Percentiles rank a stretch among this genome's conserved stretches.
These are phyloP conservation scores for Crucihimalaya himalaica DNA, from an alignment of 345 rosid species.

Conservation along the genomic window DNA sequence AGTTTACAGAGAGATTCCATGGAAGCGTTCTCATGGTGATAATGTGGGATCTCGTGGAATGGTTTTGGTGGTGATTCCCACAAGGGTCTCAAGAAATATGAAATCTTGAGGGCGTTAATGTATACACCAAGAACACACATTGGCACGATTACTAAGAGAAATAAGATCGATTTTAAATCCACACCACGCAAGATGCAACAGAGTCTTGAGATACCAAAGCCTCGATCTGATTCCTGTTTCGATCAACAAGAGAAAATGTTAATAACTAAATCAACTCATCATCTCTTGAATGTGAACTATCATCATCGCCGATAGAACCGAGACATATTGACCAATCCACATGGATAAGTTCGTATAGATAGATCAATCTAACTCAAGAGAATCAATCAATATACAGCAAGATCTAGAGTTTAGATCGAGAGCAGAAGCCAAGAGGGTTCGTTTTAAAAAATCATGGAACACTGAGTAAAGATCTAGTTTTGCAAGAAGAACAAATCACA, in stretches of 20 bases:
- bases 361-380: constrained; percentile 6
- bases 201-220: constrained; percentile 77
- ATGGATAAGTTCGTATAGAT: background rate
- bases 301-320: background rate
- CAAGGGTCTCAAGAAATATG: constrained; percentile 76
- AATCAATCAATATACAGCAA: background rate
- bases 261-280: constrained; percentile 3
- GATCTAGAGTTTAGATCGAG: constrained; percentile 25
- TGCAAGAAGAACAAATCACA: background rate
- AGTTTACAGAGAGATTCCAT: constrained; percentile 81
- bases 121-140: constrained; percentile 58
- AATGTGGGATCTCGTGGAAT: constrained; percentile 77
- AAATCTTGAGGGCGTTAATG: constrained; percentile 77
- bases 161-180: constrained; percentile 66
- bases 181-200: constrained; percentile 87
- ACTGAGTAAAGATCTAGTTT: constrained; percentile 29
- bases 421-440: background rate
- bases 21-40: constrained; percentile 77
- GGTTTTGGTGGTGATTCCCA: constrained; percentile 89
- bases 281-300: background rate
- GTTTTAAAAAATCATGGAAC: background rate
- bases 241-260: background rate
- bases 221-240: constrained; percentile 73
- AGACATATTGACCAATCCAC: background rate
- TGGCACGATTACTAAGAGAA: constrained; percentile 71